Conservation (phyloP, 768 basidiomycete species). For the Arthromyces matolae region DNA sequence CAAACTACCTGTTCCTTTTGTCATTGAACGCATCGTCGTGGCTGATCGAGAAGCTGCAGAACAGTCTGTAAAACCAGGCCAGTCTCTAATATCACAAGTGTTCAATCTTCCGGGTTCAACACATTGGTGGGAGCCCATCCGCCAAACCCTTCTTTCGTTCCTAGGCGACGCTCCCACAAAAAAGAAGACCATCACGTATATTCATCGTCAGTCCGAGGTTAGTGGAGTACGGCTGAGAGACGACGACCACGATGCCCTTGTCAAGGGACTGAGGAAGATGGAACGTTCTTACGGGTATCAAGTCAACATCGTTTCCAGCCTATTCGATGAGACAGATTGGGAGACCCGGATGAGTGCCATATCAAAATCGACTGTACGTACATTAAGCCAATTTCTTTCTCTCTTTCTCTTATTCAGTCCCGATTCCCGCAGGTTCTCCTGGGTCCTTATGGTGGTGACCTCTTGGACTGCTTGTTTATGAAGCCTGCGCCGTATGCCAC, state of each 20-base stretch:
- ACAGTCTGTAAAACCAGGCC: conserved; percentile 21
- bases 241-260: conserved; percentile 57
- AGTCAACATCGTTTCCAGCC: conserved; percentile 49
- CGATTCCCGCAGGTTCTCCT: conserved; percentile 46
- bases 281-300: conserved; percentile 50
- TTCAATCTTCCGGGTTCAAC: conserved; percentile 43
- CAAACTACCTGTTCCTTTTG: conserved; percentile 62
- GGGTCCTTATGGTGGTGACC: conserved; percentile 55
- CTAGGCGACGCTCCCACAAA: conserved; percentile 32
- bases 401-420: conserved; percentile 10
- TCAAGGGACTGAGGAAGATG: conserved; percentile 53
- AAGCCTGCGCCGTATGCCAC: conserved; percentile 54
- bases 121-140: conserved; percentile 69
- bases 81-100: conserved; percentile 41
- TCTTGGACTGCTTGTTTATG: conserved; percentile 72
- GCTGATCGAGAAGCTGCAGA: conserved; percentile 69
- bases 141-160: conserved; percentile 39
- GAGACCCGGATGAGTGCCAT: conserved; percentile 61
- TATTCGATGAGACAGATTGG: conserved; percentile 50
- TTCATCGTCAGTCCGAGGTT: conserved; percentile 55
- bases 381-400: not conserved
- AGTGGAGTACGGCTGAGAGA: conserved; percentile 46
- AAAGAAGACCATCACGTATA: conserved; percentile 59
- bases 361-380: conserved; percentile 62
- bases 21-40: conserved; percentile 74